phyloP scores from a whole-genome alignment of 441 rosid species.

The Erysimum cheiri region DNA sequence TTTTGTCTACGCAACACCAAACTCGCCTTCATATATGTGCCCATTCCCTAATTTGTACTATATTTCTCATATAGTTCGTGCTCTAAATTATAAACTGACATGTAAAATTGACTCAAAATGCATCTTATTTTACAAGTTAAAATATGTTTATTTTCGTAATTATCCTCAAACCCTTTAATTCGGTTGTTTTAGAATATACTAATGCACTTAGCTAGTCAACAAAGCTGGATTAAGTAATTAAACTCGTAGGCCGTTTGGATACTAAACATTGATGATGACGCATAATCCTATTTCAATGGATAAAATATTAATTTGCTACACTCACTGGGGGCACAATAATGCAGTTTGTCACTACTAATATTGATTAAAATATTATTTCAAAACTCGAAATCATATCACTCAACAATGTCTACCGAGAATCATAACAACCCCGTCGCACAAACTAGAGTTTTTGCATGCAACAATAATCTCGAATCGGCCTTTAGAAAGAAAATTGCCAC shows the following conservation, averaged over 20 bases:
- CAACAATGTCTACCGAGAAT: neutral
- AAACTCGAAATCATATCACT: conserved; percentile 25
- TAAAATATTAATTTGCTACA: conserved; percentile 23
- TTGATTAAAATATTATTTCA: neutral
- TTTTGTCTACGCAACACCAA: too few relatives aligned
- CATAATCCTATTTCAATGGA: conserved; percentile 28
- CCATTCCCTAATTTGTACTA: too few relatives aligned
- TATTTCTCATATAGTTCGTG: neutral
- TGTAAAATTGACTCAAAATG: conserved; percentile 9
- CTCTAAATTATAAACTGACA: neutral
- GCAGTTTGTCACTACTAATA: conserved; percentile 30
- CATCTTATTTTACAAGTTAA: neutral
- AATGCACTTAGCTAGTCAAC: conserved; percentile 38
- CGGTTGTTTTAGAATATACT: neutral
- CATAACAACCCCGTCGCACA: neutral
- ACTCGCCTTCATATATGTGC: too few relatives aligned
- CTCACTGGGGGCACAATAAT: conserved; percentile 41
- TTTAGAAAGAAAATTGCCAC: too few relatives aligned
- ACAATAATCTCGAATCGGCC: too few relatives aligned
- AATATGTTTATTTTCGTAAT: conserved; percentile 8
- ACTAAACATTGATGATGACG: conserved; percentile 34
- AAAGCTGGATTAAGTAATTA: conserved; percentile 30
- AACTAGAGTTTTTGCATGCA: neutral
- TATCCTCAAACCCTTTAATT: conserved; percentile 29
- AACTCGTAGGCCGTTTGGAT: conserved; percentile 24